phyloP scores from a whole-genome alignment of 192 early-diverging fungal genomes.

The Geranomyces variabilis region DNA sequence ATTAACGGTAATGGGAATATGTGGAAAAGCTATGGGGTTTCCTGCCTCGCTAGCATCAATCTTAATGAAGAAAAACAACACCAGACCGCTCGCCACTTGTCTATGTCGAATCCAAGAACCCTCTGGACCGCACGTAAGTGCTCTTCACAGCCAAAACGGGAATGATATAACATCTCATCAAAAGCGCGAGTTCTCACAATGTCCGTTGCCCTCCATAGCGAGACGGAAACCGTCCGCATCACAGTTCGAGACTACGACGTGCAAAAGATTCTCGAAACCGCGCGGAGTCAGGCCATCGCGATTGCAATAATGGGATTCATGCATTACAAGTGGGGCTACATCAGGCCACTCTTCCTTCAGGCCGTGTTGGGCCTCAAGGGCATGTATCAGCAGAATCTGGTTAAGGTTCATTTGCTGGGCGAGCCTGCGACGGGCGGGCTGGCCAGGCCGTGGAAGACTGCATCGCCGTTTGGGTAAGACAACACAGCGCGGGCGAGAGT shows the following conservation, averaged over 20 bases:
- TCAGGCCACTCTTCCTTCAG: conserved; percentile 89
- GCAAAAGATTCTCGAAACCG: conserved; percentile 66
- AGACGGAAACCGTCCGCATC: conserved; percentile 58
- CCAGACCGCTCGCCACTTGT: conserved; percentile 55
- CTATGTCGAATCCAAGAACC: conserved; percentile 76
- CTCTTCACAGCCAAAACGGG: no score
- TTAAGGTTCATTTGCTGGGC: conserved; percentile 79
- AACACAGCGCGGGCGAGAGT: no score
- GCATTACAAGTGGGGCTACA: conserved; percentile 86
- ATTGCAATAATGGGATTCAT: conserved; percentile 74
- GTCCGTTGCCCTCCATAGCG: conserved; percentile 13
- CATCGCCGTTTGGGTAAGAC: conserved; percentile 72
- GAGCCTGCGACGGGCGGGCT: conserved; percentile 77
- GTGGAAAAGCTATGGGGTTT: no score
- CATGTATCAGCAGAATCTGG: conserved; percentile 68
- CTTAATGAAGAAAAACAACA: no score
- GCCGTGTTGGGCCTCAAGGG: conserved; percentile 76
- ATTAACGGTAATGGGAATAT: conserved; percentile 73
- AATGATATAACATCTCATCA: no score
- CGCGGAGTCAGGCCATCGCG: conserved; percentile 73
- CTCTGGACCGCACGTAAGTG: conserved; percentile 36
- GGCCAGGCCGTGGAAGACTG: conserved; percentile 81
- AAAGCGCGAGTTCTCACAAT: no score
- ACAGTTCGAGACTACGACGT: conserved; percentile 79
- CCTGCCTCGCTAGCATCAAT: no score